Evolutionary conservation across 306 rosid genomes (phyloP), one percentile per base, ranked within the genome.

Genomic region (Trichosanthes cucumerina): DNA sequence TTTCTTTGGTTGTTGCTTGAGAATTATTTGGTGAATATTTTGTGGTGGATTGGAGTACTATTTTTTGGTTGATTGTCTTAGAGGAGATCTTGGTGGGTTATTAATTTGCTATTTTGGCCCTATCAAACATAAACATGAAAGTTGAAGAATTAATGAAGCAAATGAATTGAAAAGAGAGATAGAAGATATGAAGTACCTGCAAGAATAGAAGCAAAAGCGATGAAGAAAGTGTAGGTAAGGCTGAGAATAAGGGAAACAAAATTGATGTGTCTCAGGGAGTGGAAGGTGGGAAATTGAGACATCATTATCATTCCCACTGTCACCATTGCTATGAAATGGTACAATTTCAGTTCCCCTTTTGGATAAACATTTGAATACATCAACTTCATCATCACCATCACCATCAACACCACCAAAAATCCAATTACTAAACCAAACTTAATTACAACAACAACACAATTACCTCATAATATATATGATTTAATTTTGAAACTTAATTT

Each of bases 311-410:
- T 95, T 15, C 86, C 89, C 82, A 82, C 80, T 1, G 97, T 92
- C 90, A 89, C 98, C 97, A 92, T 88, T 79, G 98, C 97, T 85
- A 95, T 89, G 80, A 95, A 95, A 38, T 95, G 82, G 80, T 92
- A 95, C 90, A 95, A 46, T 79, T 88, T 95, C 82, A 95, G 81
- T 14, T 92, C 19, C 73, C 98, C 98, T 75, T 89, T 77, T 3
- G 96, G 97, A 58, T 83, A 82, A 11, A 95, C 47, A 18, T 79
- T 88, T 49, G 91, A 81, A 85, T 95, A 95, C 88, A 95, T 80
- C 49, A 95, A 91, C 98, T 95, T 75, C 41, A 15, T 16, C 71
- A 18, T n/a, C 24, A 7, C 15, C 16, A 68, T 34, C 72, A 53
- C 63, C 50, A 14, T 47, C 39, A 46, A 12, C 53, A 47, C 53